A percentile compares a stretch with the other conserved stretches of the same genome.
Evolutionary conservation across 768 basidiomycete genomes (phyloP).

Genomic region (Hygrophorus pudorinus): DNA sequence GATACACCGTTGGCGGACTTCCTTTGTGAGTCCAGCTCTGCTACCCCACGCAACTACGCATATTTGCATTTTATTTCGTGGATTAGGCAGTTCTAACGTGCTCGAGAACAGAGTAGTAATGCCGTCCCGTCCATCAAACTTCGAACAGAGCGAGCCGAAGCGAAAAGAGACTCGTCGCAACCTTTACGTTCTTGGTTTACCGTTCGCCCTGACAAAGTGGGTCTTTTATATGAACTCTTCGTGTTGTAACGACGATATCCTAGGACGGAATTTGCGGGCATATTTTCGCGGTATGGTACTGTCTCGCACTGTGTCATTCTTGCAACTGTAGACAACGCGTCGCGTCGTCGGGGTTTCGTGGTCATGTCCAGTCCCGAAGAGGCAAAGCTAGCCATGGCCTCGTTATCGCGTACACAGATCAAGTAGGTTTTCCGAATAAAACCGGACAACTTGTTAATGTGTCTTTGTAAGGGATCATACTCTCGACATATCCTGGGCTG

Average conservation of each 20-base stretch:
- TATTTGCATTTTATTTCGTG: neutral
- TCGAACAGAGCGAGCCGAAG: slow-evolving; percentile 14
- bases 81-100: neutral
- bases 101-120: slow-evolving; percentile 26
- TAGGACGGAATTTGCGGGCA: slow-evolving; percentile 45
- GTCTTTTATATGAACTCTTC: slow-evolving; percentile 11
- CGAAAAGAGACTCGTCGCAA: slow-evolving; percentile 56
- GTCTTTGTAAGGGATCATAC: slow-evolving; percentile 46
- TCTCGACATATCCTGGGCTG: slow-evolving; percentile 80
- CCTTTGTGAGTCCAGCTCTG: slow-evolving; percentile 42
- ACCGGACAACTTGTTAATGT: slow-evolving; percentile 2
- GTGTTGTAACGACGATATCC: neutral
- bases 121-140: slow-evolving; percentile 14
- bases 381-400: slow-evolving; percentile 58
- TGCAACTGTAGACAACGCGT: slow-evolving; percentile 77
- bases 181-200: slow-evolving; percentile 76
- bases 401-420: slow-evolving; percentile 56
- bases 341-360: slow-evolving; percentile 73
- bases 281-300: slow-evolving; percentile 57
- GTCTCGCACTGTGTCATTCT: slow-evolving; percentile 74
- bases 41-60: slow-evolving; percentile 1
- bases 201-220: slow-evolving; percentile 73
- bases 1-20: slow-evolving; percentile 44
- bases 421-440: slow-evolving; percentile 33
- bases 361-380: slow-evolving; percentile 72